Evolutionary conservation across 352 stramenopile genomes (phyloP).

Genomic region (Phytopythium sindhum): DNA sequence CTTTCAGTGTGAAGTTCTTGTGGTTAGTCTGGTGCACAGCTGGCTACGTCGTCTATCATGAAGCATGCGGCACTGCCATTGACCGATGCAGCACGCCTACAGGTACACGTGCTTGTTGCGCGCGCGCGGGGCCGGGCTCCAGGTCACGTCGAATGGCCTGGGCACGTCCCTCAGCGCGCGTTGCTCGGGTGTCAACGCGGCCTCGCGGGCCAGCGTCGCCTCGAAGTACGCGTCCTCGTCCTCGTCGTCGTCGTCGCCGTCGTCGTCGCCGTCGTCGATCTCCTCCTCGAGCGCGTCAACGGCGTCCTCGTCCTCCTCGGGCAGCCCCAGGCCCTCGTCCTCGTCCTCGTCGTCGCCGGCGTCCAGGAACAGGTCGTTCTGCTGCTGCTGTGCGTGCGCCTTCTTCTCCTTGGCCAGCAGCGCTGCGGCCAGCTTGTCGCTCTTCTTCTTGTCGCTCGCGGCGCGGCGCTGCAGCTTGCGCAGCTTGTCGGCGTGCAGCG

Average conservation of each 20-base stretch:
- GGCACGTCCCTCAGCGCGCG: conserved; percentile 34
- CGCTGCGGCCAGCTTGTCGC: conserved; percentile 10
- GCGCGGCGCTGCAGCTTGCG: conserved; percentile 16
- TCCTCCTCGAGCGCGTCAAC: too few species aligned
- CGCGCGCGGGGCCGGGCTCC: conserved; percentile 45
- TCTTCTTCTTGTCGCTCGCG: conserved; percentile 3
- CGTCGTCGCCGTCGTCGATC: conserved; percentile 9
- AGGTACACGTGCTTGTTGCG: conserved; percentile 83
- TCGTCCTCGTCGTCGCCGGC: conserved; percentile 8
- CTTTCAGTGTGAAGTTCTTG: too few species aligned
- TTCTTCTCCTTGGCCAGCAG: background rate
- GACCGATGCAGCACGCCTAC: conserved; percentile 19
- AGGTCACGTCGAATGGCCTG: conserved; percentile 75
- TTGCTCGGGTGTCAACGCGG: conserved; percentile 36
- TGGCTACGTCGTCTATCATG: background rate
- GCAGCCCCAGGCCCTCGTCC: conserved; percentile 7
- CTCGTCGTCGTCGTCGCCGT: background rate
- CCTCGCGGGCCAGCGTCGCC: conserved; percentile 34
- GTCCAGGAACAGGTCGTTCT: conserved; percentile 3
- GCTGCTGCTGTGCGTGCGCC: background rate
- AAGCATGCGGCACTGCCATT: background rate
- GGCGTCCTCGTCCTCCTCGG: background rate
- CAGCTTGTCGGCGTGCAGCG: conserved; percentile 39
- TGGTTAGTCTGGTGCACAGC: too few species aligned
- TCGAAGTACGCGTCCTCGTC: conserved; percentile 14